A percentile compares a stretch with the other conserved stretches of the same genome.
Conservation (phyloP, 345 rosid genomes). For the Populus davidiana region DNA sequence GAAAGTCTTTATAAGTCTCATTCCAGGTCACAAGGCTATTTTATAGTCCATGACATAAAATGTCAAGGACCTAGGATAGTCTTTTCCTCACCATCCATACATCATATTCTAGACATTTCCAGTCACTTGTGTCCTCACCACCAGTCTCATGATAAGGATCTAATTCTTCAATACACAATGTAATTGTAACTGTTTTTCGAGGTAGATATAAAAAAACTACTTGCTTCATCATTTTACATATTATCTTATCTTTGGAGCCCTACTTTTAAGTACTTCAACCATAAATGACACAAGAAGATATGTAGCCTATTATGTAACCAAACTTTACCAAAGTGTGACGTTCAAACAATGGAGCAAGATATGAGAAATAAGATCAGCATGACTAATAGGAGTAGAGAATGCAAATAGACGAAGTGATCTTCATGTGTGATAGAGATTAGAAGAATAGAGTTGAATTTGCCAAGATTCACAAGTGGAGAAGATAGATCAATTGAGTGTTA, state of each 20-base stretch:
- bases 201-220: neutral
- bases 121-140: neutral
- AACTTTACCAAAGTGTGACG: neutral
- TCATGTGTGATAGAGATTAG: neutral
- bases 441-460: neutral
- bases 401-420: neutral
- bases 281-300: neutral
- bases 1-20: too few species aligned
- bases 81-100: neutral
- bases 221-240: neutral
- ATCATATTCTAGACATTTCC: neutral
- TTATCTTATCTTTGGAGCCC: neutral
- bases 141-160: neutral
- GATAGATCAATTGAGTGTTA: neutral
- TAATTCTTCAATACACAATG: neutral
- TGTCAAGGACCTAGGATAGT: too few species aligned
- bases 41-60: too few species aligned
- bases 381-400: too few species aligned
- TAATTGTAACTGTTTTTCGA: neutral
- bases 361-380: neutral
- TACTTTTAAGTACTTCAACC: neutral
- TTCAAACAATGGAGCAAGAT: neutral
- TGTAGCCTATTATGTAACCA: neutral
- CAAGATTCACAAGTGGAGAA: neutral
- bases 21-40: too few species aligned